Evolutionary conservation across 768 basidiomycete genomes (phyloP).

Genomic region (Flagelloscypha sp.): DNA sequence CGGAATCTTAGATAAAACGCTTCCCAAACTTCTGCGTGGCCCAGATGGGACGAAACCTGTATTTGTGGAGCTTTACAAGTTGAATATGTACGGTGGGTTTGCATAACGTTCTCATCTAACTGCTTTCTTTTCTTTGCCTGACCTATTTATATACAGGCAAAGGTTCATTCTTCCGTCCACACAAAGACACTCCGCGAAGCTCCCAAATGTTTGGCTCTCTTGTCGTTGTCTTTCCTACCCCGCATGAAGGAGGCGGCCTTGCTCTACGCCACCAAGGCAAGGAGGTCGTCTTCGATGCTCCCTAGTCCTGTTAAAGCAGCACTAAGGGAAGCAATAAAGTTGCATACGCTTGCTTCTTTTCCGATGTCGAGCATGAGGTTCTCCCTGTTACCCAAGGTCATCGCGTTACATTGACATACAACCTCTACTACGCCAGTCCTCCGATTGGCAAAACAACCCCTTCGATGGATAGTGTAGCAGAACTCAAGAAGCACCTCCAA

Average conservation of each 20-base stretch:
- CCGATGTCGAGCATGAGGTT: constrained; percentile 36
- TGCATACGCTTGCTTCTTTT: constrained; percentile 25
- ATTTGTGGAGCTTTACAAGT: constrained; percentile 31
- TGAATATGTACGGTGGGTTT: constrained; percentile 36
- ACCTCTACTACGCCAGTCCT: constrained; percentile 23
- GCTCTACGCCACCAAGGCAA: constrained; percentile 23
- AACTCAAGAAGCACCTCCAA: constrained; percentile 14
- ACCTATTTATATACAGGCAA: constrained; percentile 19
- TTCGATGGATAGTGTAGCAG: constrained; percentile 1
- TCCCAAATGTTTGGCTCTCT: constrained; percentile 44
- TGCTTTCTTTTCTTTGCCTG: background rate
- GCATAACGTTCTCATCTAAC: too few relatives aligned
- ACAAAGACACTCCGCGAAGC: constrained; percentile 38
- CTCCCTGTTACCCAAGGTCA: constrained; percentile 25
- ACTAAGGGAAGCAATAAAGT: constrained; percentile 10
- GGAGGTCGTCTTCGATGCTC: constrained; percentile 32
- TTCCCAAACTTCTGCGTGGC: constrained; percentile 15
- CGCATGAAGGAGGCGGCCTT: constrained; percentile 37
- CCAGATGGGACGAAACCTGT: constrained; percentile 13
- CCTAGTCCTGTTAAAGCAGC: constrained; percentile 10
- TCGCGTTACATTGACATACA: constrained; percentile 35
- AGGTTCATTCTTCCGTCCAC: constrained; percentile 42
- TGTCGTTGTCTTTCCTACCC: constrained; percentile 39
- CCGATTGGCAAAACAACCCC: background rate
- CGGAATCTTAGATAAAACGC: constrained; percentile 20